Evolutionary conservation across 1,284 basidiomycete species (phyloP), one percentile per base, ranked within the genome.

Genomic region (Tylopilus orsonianus): DNA sequence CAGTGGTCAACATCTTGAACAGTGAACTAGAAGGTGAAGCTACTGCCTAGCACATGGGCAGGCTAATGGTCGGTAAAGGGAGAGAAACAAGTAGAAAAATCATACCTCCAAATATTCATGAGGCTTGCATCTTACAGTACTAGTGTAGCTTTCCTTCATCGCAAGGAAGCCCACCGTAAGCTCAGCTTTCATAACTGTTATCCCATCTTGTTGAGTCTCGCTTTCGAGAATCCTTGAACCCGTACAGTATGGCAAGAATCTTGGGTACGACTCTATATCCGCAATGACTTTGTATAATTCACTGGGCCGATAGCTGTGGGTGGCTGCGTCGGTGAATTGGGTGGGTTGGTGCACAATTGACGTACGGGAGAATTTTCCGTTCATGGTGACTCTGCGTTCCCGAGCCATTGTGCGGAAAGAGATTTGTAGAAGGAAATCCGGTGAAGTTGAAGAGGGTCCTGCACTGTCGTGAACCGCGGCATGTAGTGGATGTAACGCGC

Each of bases 231-330:
- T 80, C 20, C 80, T 81, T 2, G 93, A 91, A 24, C 74, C 71
- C 14, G 81, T 83, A 71, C 95, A 97, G 68, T 93, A 97, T 0
- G 96, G 96, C 40, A 99, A 75, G 64, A 97, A 99, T 42, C 74
- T 73, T 10, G 85, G 78, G 69, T 98, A 99, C 5, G 90, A 87
- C 8, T 80, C 80, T 18, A 97, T 88, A 68, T 98, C 88, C 13
- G 93, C 81, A 39, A 99, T 91, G 48, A 98, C 71, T 5, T 81
- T 73, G 70, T 95, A 98, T 2, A 99, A 77, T 65, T 97, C 82
- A 38, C 76, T 75, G 51, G 77, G 80, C n/a, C 75, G 73, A 61
- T 89, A 92, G 23, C 84, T 90, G 65, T 67, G 66, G 32, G 71
- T 72, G 53, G 48, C 23, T 55, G 30, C 30, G 37, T 40, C 22